A percentile compares a stretch with the other conserved stretches of the same genome.
Conservation (phyloP, 192 early-diverging fungal species). For the Podila verticillata region DNA sequence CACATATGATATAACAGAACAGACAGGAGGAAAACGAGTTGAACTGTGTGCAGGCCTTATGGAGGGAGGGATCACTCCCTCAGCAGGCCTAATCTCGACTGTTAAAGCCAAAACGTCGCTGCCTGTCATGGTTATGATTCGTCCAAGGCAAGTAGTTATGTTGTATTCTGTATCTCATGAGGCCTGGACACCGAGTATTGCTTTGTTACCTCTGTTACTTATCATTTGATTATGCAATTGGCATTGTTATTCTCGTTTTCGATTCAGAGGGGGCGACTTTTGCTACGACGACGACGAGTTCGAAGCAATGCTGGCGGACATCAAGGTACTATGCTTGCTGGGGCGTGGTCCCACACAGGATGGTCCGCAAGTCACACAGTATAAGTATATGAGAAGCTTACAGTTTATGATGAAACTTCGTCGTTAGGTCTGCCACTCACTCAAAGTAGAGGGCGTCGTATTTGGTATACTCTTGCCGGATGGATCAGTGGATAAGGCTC, state of each 20-base stretch:
- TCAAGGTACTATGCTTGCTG: slow-evolving; percentile 26
- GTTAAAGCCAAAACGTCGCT: slow-evolving; percentile 52
- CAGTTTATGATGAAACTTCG: background rate
- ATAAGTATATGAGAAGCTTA: too few relatives aligned
- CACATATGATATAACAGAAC: slow-evolving; percentile 37
- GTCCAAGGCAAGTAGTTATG: slow-evolving; percentile 60
- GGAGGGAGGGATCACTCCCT: slow-evolving; percentile 75
- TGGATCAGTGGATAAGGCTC: slow-evolving; percentile 63
- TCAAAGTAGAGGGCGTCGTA: slow-evolving; percentile 64
- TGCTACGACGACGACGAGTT: slow-evolving; percentile 59
- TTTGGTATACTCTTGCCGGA: slow-evolving; percentile 66
- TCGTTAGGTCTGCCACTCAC: slow-evolving; percentile 24
- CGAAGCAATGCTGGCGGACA: slow-evolving; percentile 58
- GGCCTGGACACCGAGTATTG: background rate
- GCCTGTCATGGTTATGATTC: slow-evolving; percentile 73
- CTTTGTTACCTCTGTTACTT: background rate
- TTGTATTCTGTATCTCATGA: background rate
- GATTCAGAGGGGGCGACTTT: slow-evolving; percentile 71
- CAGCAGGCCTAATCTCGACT: slow-evolving; percentile 55
- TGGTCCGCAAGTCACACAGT: too few relatives aligned
- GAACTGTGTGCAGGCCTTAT: slow-evolving; percentile 73
- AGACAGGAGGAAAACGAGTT: slow-evolving; percentile 63
- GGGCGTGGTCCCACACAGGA: too few relatives aligned
- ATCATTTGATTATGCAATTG: background rate
- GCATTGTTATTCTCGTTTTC: background rate